phyloP scores from a whole-genome alignment of 2,329 filamentous ascomycete species.

The Curvularia lunata region DNA sequence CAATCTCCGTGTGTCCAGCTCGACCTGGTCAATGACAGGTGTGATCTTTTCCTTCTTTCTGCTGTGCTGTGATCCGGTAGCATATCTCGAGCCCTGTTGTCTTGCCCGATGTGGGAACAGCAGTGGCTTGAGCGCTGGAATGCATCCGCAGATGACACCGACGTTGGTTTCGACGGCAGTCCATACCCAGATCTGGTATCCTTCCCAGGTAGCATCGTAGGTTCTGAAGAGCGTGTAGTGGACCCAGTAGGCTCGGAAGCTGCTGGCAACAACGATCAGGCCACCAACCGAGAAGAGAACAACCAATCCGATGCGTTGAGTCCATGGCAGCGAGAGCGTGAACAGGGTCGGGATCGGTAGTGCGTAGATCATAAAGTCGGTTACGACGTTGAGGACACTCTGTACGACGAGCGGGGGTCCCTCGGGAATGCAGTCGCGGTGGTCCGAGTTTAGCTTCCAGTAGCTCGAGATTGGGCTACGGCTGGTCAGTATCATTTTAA shows the following conservation, averaged over 20 bases:
- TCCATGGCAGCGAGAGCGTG: slow-evolving; percentile 53
- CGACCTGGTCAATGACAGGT: slow-evolving; percentile 41
- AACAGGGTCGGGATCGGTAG: slow-evolving; percentile 57
- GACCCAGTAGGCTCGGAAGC: slow-evolving; percentile 56
- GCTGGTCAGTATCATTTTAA: slow-evolving; percentile 27
- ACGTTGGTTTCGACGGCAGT: slow-evolving; percentile 54
- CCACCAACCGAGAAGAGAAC: slow-evolving; percentile 54
- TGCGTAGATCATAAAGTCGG: slow-evolving; percentile 55
- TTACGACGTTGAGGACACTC: slow-evolving; percentile 53
- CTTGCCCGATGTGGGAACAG: slow-evolving; percentile 45
- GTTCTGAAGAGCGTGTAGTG: slow-evolving; percentile 53
- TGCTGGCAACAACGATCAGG: slow-evolving; percentile 55
- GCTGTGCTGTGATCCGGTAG: slow-evolving; percentile 42
- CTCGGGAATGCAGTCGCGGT: slow-evolving; percentile 53
- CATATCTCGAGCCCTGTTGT: slow-evolving; percentile 38
- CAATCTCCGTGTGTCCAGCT: slow-evolving; percentile 43
- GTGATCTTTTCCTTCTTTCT: slow-evolving; percentile 42
- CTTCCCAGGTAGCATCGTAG: slow-evolving; percentile 57
- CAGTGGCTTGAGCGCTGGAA: slow-evolving; percentile 53
- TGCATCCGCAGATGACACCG: slow-evolving; percentile 54
- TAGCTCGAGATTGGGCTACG: slow-evolving; percentile 54
- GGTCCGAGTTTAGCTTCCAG: slow-evolving; percentile 50
- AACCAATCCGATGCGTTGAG: slow-evolving; percentile 52
- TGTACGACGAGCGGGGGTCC: slow-evolving; percentile 53
- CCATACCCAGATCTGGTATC: slow-evolving; percentile 53